Conservation (phyloP, 2,329 filamentous ascomycete species). For the Botrytis fabae region DNA sequence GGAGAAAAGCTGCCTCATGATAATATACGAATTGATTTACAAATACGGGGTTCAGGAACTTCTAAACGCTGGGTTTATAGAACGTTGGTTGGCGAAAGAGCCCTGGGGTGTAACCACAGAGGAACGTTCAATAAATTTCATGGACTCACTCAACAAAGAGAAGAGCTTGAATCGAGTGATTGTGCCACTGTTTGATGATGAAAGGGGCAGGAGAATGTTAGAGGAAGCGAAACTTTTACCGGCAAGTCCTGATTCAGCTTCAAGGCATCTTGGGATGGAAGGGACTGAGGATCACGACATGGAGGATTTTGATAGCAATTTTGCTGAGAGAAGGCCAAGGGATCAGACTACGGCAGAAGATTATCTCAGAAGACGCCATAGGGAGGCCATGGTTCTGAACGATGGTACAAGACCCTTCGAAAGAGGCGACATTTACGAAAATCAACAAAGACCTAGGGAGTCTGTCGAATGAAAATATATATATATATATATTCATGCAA, state of each 20-base stretch:
- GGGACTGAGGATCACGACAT: conserved; percentile 53
- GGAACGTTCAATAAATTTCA: conserved; percentile 56
- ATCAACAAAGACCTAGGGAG: conserved; percentile 24
- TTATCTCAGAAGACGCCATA: conserved; percentile 69
- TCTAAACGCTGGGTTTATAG: conserved; percentile 64
- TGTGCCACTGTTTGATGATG: conserved; percentile 43
- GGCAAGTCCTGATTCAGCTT: conserved; percentile 8
- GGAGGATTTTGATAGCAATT: conserved; percentile 37
- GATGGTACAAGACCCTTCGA: conserved; percentile 77
- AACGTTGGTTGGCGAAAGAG: conserved; percentile 73
- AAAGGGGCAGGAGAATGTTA: conserved; percentile 34
- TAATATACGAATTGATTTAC: conserved; percentile 47
- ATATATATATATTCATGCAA: neutral
- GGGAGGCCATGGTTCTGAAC: conserved; percentile 89
- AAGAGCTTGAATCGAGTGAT: conserved; percentile 47
- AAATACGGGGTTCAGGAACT: conserved; percentile 60
- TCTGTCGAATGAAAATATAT: neutral
- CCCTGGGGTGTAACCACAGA: conserved; percentile 62
- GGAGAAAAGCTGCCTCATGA: conserved; percentile 60
- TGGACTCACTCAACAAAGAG: conserved; percentile 33
- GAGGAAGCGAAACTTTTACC: conserved; percentile 37
- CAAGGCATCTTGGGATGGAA: conserved; percentile 45
- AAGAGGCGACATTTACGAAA: conserved; percentile 75
- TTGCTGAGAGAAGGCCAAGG: conserved; percentile 43
- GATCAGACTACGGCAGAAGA: conserved; percentile 67